Evolutionary conservation across 2,329 filamentous ascomycete genomes (phyloP), one percentile per base, ranked within the genome.

Genomic region (Cladosporium sp.): DNA sequence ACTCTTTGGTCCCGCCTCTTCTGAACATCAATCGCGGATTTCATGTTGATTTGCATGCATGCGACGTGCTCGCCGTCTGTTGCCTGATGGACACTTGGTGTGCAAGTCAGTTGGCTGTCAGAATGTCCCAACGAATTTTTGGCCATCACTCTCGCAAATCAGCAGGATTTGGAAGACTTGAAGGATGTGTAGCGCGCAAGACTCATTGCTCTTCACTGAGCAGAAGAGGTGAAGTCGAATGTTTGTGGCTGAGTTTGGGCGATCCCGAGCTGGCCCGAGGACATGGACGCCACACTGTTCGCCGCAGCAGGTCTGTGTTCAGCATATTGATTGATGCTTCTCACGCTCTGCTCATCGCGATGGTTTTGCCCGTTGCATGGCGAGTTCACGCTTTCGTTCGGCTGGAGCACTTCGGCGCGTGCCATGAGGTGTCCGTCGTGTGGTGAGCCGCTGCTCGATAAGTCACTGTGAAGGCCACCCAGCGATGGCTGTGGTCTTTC

Each of bases 221-320:
- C n/a, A 57, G 30, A 26, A 16, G 54, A 57, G 54, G 54, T 57
- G 54, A 57, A 18, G 54, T 57, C 54, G 21, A 26, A 36, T 11
- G 54, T 36, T 39, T 34, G 54, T 10, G 10, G 54, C 28, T 18
- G 28, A 36, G n/a, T 34, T 39, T 23, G 30, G 54, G 28, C 54
- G 54, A 57, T 57, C 54, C 54, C 54, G 54, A 57, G 54, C 54
- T 57, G 54, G 32, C 54, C 54, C 30, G 54, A 46, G 39, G 39
- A 16, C 34, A 16, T 36, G 34, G 14, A 43, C 36, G 36, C 36
- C 36, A n/a, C 39, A 46, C 39, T 46, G n/a, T 23, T 46, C 39
- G 39, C n/a, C 10, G 39, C 39, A 6, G 39, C 39, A 46, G 39
- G 21, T 46, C n/a, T 46, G 39, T 46, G 39, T 46, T 46, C 39